phyloP scores from a whole-genome alignment of 768 basidiomycete genomes.

The Trametes cubensis region DNA sequence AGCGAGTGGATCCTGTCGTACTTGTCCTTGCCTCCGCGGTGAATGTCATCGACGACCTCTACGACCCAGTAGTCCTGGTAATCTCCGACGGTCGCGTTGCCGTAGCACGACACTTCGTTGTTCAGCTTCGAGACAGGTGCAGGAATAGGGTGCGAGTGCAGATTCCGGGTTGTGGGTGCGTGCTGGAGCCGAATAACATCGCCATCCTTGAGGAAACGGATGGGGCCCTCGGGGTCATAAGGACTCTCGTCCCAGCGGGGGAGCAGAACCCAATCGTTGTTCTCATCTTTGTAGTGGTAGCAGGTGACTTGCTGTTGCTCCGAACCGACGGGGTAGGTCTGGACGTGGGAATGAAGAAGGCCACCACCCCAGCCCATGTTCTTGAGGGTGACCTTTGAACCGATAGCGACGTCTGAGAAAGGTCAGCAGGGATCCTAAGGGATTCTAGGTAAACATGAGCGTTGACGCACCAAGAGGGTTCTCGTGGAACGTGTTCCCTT shows the following conservation, averaged over 20 bases:
- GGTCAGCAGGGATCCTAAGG: not conserved
- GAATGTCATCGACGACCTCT: slow-evolving; percentile 91
- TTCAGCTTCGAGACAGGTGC: slow-evolving; percentile 90
- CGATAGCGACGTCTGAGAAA: slow-evolving; percentile 76
- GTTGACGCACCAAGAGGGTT: slow-evolving; percentile 77
- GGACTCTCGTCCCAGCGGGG: slow-evolving; percentile 78
- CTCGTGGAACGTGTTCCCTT: slow-evolving; percentile 89
- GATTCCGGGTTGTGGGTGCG: slow-evolving; percentile 79
- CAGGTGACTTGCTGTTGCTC: slow-evolving; percentile 96
- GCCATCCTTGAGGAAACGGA: slow-evolving; percentile 74
- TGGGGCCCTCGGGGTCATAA: slow-evolving; percentile 65
- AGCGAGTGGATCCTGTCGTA: slow-evolving; percentile 81
- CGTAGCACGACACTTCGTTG: slow-evolving; percentile 93
- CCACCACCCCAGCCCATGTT: slow-evolving; percentile 99
- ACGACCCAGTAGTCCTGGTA: slow-evolving; percentile 88
- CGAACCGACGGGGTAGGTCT: slow-evolving; percentile 90
- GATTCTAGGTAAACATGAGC: not conserved
- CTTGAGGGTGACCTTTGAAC: slow-evolving; percentile 90
- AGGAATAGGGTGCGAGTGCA: slow-evolving; percentile 88
- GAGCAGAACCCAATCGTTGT: slow-evolving; percentile 87
- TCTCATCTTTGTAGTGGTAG: slow-evolving; percentile 99
- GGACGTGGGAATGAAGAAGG: slow-evolving; percentile 94
- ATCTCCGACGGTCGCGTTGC: slow-evolving; percentile 88
- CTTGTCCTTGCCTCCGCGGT: slow-evolving; percentile 56
- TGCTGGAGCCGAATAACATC: slow-evolving; percentile 85